Base-by-base conservation (phyloP, 2,329 filamentous ascomycete species). In the Alternaria arborescens region DNA sequence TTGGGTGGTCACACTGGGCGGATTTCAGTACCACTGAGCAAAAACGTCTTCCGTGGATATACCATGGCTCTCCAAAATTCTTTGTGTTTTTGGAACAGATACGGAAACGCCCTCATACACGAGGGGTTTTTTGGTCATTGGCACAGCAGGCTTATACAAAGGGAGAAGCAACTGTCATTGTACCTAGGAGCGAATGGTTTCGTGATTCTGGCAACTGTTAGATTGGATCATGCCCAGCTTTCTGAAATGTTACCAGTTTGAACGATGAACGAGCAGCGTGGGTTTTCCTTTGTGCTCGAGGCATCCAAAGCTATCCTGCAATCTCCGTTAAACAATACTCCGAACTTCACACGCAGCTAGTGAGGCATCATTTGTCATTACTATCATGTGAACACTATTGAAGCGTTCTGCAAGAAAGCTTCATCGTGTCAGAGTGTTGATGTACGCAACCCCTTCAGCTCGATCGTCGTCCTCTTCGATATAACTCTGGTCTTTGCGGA, bases 401-500 rank as follows among this genome's bases (percentile, higher is more conserved):
- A 22, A 8, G 5, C 10, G 8, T 16, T 14, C 5, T n/a, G 20
- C 3, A 0, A 12, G 0, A 28, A 1, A 28, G 28, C 40, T 2
- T 64, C 42, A 72, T 36, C 71, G 59, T 4, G 72, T 60, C 16
- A 75, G 10, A 2, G 38, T 67, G 12, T 75, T 75, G 10, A 75
- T 75, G 14, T 68, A 74, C 0, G 55, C 60, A 1, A 74, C 68
- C 2, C 69, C 69, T 8, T 71, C 59, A 14, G 32, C 38, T n/a
- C 72, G 54, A 46, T 72, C 66, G 4, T 50, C 22, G n/a, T 75
- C 72, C 7, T 28, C 46, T 41, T 75, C 72, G 10, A 75, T 41
- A 41, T 75, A 75, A 12, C 71, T 72, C 24, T 58, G 42, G n/a
- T 75, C 72, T 5, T 63, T 47, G 7, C 71, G 62, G 38, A 75